Percentiles rank a stretch among this genome's conserved stretches.
Conservation (phyloP, 441 rosid species). For the Populus tomentosa region DNA sequence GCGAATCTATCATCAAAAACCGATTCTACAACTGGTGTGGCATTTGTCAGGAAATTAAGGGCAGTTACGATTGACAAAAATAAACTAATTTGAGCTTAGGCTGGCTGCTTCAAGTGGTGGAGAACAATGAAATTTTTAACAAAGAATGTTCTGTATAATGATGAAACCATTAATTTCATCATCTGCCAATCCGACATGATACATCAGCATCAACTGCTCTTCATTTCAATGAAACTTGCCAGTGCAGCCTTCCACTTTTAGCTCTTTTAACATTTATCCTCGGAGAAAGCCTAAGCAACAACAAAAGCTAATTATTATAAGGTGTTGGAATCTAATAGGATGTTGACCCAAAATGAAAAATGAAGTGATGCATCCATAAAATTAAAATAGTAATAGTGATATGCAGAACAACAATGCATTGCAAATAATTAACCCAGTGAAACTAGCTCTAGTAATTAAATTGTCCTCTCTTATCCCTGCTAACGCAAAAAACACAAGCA, state of each 20-base stretch:
- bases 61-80: background rate
- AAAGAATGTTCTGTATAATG: conserved; percentile 10
- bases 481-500: background rate
- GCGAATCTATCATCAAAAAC: background rate
- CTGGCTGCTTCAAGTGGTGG: conserved; percentile 4
- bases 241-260: conserved; percentile 5
- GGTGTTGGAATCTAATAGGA: background rate
- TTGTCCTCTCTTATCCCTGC: no score
- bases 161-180: conserved; percentile 10
- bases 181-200: background rate
- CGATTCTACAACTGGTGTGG: conserved; percentile 11
- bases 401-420: no score
- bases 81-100: background rate
- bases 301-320: background rate
- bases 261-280: conserved; percentile 9
- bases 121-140: conserved; percentile 3
- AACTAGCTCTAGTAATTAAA: background rate
- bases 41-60: background rate
- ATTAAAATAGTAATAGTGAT: background rate
- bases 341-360: background rate
- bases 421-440: background rate
- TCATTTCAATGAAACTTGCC: background rate
- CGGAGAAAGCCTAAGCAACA: background rate
- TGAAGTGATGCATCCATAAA: background rate
- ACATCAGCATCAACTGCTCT: background rate